phyloP scores from a whole-genome alignment of 139 green algal genomes.

The Choricystis sp. region DNA sequence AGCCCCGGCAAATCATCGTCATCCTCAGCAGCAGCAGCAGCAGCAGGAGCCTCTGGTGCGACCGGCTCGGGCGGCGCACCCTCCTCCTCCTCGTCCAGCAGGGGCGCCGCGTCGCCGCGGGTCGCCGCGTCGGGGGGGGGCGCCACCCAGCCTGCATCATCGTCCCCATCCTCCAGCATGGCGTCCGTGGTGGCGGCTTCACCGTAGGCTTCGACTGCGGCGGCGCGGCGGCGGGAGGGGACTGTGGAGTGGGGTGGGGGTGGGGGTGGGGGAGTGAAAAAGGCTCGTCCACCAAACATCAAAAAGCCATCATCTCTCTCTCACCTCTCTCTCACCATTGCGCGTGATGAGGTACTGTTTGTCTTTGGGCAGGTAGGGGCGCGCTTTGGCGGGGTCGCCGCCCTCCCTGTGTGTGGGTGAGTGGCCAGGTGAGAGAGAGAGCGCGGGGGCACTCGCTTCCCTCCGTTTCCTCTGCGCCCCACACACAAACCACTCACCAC shows the following conservation, averaged over 20 bases:
- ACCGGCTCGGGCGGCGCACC: neutral
- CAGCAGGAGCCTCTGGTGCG: neutral
- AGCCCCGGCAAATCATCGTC: constrained; percentile 49
- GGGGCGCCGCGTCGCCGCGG: neutral
- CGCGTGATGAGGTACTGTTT: constrained; percentile 82
- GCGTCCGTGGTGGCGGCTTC: no score
- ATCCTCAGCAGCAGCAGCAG: neutral
- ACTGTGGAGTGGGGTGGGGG: constrained; percentile 42
- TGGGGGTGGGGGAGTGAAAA: no score
- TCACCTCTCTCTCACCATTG: constrained; percentile 35
- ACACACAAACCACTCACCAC: constrained; percentile 39
- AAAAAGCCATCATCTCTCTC: no score
- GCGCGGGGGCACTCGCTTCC: no score
- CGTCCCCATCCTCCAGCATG: no score
- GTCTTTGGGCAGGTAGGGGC: constrained; percentile 44
- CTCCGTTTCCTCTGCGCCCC: no score
- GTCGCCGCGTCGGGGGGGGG: constrained; percentile 4
- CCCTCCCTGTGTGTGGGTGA: constrained; percentile 38
- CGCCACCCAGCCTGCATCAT: neutral
- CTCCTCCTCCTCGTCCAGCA: neutral
- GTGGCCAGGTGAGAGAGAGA: neutral
- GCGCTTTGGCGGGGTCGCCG: constrained; percentile 42
- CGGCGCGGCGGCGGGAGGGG: constrained; percentile 56
- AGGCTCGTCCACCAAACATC: neutral
- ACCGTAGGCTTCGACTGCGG: constrained; percentile 32